A percentile compares a stretch with the other conserved stretches of the same genome.
phyloP scores from a whole-genome alignment of 2,329 filamentous ascomycete genomes.

The Fusarium pseudonygamai region DNA sequence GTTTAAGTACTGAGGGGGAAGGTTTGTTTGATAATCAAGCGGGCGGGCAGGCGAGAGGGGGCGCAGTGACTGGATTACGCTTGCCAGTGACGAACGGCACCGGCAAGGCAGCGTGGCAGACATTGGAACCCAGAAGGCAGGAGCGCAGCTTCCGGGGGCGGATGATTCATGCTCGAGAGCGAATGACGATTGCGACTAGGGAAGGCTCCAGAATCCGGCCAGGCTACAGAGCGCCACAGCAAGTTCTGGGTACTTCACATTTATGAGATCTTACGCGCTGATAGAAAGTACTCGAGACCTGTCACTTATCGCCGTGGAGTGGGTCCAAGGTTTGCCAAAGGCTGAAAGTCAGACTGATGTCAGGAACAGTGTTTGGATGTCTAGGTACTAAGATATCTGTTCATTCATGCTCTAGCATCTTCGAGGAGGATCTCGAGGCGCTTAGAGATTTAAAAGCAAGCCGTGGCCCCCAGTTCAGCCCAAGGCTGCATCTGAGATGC shows the following conservation, averaged over 20 bases:
- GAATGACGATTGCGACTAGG: conserved; percentile 39
- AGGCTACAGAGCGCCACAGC: conserved; percentile 33
- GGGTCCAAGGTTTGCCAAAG: conserved; percentile 13
- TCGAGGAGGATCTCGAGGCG: conserved; percentile 23
- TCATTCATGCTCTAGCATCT: conserved; percentile 10
- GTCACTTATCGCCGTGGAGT: conserved; percentile 18
- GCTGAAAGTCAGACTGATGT: conserved; percentile 24
- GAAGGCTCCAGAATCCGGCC: conserved; percentile 53
- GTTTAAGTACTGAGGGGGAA: conserved; percentile 46
- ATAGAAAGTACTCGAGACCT: conserved; percentile 32
- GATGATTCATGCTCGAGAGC: conserved; percentile 50
- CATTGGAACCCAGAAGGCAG: conserved; percentile 20
- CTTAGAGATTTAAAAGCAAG: neutral
- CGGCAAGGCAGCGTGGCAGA: conserved; percentile 21
- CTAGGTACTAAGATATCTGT: neutral
- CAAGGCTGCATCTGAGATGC: neutral
- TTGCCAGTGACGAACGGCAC: conserved; percentile 35
- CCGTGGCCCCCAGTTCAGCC: neutral
- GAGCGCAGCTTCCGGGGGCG: conserved; percentile 40
- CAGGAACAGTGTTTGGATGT: conserved; percentile 11
- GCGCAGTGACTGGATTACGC: conserved; percentile 44
- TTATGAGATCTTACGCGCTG: neutral
- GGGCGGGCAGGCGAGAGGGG: conserved; percentile 29
- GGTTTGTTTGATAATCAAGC: conserved; percentile 38
- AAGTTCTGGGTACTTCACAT: conserved; percentile 36